These are phyloP conservation scores for Albophoma yamanashiensis DNA, from an alignment of 2,329 filamentous ascomycete species.

Conservation along the genomic window DNA sequence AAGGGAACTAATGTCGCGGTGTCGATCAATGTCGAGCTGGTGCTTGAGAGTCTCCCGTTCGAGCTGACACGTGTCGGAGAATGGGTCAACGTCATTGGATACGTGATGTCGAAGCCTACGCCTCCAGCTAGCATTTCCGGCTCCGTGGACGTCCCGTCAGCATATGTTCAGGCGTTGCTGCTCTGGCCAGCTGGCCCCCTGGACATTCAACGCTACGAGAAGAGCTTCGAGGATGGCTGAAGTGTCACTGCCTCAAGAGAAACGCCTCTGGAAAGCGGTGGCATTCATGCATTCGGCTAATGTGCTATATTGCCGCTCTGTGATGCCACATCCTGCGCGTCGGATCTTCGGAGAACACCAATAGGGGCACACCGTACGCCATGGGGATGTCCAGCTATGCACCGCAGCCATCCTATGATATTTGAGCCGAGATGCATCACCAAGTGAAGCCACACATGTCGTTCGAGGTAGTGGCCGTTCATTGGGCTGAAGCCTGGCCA, in stretches of 20 bases:
- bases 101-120: conserved; percentile 37
- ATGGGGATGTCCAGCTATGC: neutral
- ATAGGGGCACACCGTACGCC: neutral
- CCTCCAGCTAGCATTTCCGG: conserved; percentile 3
- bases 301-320: no score
- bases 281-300: no score
- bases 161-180: conserved; percentile 61
- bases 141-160: conserved; percentile 6
- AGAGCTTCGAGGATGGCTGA: conserved; percentile 31
- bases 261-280: neutral
- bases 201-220: conserved; percentile 61
- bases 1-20: conserved; percentile 33
- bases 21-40: conserved; percentile 58
- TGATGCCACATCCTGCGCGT: neutral
- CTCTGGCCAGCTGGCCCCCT: conserved; percentile 70
- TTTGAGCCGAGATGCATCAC: conserved; percentile 4
- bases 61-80: conserved; percentile 61
- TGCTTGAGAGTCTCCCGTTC: conserved; percentile 54
- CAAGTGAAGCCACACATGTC: neutral
- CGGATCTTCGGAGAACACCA: neutral
- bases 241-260: no score
- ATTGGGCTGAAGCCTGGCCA: conserved; percentile 25
- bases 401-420: neutral
- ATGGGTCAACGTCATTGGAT: conserved; percentile 86
- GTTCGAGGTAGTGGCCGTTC: neutral